Evolutionary conservation across 805 yeast genomes (phyloP), one percentile per base, ranked within the genome.

Genomic region (Schwanniomyces polymorphus): DNA sequence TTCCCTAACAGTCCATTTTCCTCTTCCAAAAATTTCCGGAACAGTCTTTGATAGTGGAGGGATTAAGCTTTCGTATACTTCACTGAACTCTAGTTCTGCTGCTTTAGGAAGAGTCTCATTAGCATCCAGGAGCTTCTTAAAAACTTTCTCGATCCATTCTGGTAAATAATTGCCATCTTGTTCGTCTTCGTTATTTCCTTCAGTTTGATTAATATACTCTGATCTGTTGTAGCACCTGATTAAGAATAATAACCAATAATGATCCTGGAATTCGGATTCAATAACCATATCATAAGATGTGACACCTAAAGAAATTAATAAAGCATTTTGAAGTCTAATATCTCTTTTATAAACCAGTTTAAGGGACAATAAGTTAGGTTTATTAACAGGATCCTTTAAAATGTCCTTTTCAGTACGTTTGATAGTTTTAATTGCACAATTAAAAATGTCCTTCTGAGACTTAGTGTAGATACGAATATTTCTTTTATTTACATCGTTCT

Each of bases 171-270:
- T 62, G 14, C 14, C 34, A 3, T 12, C 11, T 17, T 59, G 59
- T 49, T 70, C 76, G 8, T 60, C 57, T 14, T 62, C 59, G 27
- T 52, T 62, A 9, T 51, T 56, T 5, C 42, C 54, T 21, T 70
- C 76, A 7, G 61, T 61, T 26, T 54, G 63, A 8, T 55, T 59
- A 7, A 44, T 46, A 46, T 74, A 70, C 12, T 59, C 63, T 4
- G 59, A 54, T 39, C 67, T 69, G 58, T 84, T 85, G 47, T 72
- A 67, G 47, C 80, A 76, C 54, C 90, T 72, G 29, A 86, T 79
- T 23, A 86, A 67, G 81, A 85, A 87, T 34, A 87, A 62, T 17
- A 84, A 61, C 62, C 87, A 68, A 2, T 79, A 77, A 53, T 84
- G 86, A 46, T 83, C 84, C 47, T 81, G 65, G 40, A 81, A 72